Percentiles rank a stretch among this genome's conserved stretches.
phyloP scores from a whole-genome alignment of 1,284 basidiomycete species.

The Naganishia cerealis region DNA sequence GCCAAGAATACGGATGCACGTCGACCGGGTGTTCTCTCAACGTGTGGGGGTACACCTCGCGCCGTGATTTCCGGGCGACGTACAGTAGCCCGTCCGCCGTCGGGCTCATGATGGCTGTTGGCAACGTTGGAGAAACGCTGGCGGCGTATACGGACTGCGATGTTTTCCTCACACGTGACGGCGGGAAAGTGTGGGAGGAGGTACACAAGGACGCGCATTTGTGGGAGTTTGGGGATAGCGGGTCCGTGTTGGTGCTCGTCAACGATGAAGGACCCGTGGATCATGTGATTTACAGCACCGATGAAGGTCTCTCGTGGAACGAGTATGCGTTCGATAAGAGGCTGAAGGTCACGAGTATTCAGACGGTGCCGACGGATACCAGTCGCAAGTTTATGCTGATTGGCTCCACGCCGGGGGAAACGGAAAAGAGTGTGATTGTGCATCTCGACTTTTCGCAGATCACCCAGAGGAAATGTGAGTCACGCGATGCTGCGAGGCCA shows the following conservation, averaged over 20 bases:
- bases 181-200: constrained; percentile 96
- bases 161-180: constrained; percentile 94
- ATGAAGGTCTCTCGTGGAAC: constrained; percentile 84
- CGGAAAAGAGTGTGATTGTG: constrained; percentile 65
- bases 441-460: constrained; percentile 87
- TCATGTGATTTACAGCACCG: constrained; percentile 79
- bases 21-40: constrained; percentile 79
- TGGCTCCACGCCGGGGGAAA: constrained; percentile 62
- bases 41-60: constrained; percentile 93
- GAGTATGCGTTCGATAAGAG: constrained; percentile 82
- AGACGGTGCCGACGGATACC: constrained; percentile 87
- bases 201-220: constrained; percentile 96
- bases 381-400: constrained; percentile 87
- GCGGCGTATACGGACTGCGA: constrained; percentile 82
- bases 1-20: constrained; percentile 71
- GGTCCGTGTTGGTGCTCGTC: constrained; percentile 85
- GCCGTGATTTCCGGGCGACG: constrained; percentile 82
- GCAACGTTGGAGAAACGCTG: constrained; percentile 87
- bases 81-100: constrained; percentile 88
- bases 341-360: constrained; percentile 73
- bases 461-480: constrained; percentile 71
- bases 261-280: constrained; percentile 94
- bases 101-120: constrained; percentile 91
- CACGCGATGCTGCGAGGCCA: constrained; percentile 24
- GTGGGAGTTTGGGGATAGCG: constrained; percentile 98